Base-by-base conservation (phyloP, 2,329 filamentous ascomycete species). In the Epichloe brachyelytri region DNA sequence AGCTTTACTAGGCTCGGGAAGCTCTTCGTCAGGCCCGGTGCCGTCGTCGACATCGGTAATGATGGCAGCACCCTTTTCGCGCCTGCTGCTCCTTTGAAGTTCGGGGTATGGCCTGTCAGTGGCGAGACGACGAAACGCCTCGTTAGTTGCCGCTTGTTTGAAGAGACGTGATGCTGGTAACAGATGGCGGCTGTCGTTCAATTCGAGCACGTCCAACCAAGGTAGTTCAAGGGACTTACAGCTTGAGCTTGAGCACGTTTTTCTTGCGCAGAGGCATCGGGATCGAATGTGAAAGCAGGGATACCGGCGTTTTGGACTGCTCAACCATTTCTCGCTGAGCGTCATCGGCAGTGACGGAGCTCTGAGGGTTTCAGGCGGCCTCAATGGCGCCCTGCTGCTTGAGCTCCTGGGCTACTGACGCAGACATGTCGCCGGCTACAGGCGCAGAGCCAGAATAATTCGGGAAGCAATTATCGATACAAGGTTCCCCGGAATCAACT, bases 231-330 rank as follows among this genome's bases (percentile, higher is more conserved):
- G 12, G 10, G 51, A 48, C 84, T 61, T 76, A 95, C 88, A 63
- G 83, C 79, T 75, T 78, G 75, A 20, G 85, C 83, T 64, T 90
- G 86, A 34, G 84, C 84, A 54, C 79, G 83, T 73, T 98, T 98
- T 67, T 95, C 77, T 65, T 89, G 87, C 1, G 85, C 77, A 43
- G 77, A 83, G 41, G 89, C 90, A 72, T 95, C 71, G 1, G 93
- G 88, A 63, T 98, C 79, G 70, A 97, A 98, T 55, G 83, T 79
- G 65, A 86, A 93, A 56, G 88, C 90, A 33, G 83, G 72, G 22
- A 85, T 80, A 41, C 93, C 93, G 12, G 85, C 87, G 60, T 85
- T 84, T 77, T 80, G 58, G 87, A 88, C 66, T 95, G 83, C 50
- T 86, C 74, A 26, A 95, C 76, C 46, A 96, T 77, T 60, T 79